Evolutionary conservation across 192 early-diverging fungal genomes (phyloP), one percentile per base, ranked within the genome.

Genomic region (Glomus cerebriforme): DNA sequence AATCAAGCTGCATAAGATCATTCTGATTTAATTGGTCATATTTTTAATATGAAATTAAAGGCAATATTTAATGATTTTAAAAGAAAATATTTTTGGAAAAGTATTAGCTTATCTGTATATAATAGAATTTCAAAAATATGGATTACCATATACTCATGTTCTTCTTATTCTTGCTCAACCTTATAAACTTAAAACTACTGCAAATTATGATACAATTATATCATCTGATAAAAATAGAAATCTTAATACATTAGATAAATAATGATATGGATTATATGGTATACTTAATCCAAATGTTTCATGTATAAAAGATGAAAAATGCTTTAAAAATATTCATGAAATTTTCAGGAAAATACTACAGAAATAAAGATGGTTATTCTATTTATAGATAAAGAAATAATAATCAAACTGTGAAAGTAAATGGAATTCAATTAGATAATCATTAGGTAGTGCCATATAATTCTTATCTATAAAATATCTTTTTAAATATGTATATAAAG

Each of bases 81-180:
- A 75, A n/a, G n/a, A 17, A 71, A 79, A 81, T 2, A 73, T 83
- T 15, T 45, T 83, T 35, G 82, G 79, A 26, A 80, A 65, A 49
- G 81, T 81, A 1, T 66, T 82, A 17, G 83, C 60, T 10, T 69
- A 76, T 27, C 64, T 82, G 2, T 73, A 70, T 62, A 78, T 79
- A 4, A 78, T 86, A 35, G 83, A 86, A 58, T 86, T 84, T 54
- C 83, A 86, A 59, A 86, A 83, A 45, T 58, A 82, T n/a, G n/a
- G n/a, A n/a, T n/a, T 5, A 15, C 82, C 85, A 63, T 82, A 86
- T 74, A 79, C 73, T 6, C 85, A 86, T 29, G 82, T 86, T 12
- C 78, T 84, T 4, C 65, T 82, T 2, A 84, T 84, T 54, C n/a
- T 84, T 24, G 58, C 66, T 24, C 34, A 71, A 5, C 7, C 7